These are phyloP conservation scores for Aphanomyces euteiches DNA, from an alignment of 352 stramenopile species.

Conservation along the genomic window DNA sequence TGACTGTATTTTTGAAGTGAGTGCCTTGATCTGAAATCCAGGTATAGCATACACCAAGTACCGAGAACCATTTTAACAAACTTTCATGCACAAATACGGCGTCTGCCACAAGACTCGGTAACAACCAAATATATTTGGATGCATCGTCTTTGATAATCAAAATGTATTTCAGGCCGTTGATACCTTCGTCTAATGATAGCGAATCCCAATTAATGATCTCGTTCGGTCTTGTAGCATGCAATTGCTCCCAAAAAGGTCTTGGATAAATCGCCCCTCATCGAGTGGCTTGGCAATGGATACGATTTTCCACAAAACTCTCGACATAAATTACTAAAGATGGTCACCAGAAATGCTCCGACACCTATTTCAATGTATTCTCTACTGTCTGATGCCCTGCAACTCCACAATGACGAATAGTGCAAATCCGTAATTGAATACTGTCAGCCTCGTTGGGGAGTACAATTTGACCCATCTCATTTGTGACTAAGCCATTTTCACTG, in stretches of 20 bases:
- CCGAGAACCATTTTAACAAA: conserved; percentile 28
- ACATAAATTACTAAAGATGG: background rate
- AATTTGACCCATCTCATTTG: background rate
- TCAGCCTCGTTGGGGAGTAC: background rate
- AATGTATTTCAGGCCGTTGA: conserved; percentile 9
- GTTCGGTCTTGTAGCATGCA: background rate
- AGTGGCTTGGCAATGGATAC: background rate
- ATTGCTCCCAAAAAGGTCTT: background rate
- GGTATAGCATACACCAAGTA: conserved; percentile 23
- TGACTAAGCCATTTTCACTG: too few species aligned
- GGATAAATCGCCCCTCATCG: background rate
- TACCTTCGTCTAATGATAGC: conserved; percentile 13
- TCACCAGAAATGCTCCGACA: background rate
- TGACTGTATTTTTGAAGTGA: conserved; percentile 33
- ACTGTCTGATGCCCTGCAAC: background rate
- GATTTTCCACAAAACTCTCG: background rate
- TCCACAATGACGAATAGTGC: background rate
- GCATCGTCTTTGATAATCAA: background rate
- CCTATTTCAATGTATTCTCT: background rate
- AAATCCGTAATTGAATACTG: background rate
- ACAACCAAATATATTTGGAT: conserved; percentile 10
- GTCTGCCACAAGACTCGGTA: background rate
- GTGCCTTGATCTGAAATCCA: conserved; percentile 32
- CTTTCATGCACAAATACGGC: conserved; percentile 8
- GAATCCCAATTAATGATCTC: conserved; percentile 14